Conservation (phyloP, 202 grass and related monocot species). For the Digitaria exilis region DNA sequence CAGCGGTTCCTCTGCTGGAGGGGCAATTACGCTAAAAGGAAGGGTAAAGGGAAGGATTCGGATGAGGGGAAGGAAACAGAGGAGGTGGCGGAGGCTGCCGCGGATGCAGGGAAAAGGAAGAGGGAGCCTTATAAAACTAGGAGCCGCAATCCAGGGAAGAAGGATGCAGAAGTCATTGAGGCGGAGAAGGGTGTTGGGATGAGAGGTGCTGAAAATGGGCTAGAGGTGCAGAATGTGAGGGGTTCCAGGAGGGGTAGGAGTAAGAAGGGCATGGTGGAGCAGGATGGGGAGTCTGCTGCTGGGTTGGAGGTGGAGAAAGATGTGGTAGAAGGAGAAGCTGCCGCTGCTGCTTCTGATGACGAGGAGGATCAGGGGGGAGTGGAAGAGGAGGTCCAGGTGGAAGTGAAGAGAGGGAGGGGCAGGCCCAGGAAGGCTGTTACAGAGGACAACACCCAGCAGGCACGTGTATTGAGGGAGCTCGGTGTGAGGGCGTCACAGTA, state of each 20-base stretch:
- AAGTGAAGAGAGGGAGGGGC: slow-evolving; percentile 44
- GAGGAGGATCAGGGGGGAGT: slow-evolving; percentile 15
- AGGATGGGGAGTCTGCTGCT: not conserved
- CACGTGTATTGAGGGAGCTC: slow-evolving; percentile 42
- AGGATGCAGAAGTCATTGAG: slow-evolving; percentile 19
- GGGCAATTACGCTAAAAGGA: slow-evolving; percentile 41
- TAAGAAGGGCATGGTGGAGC: slow-evolving; percentile 2
- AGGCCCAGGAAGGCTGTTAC: slow-evolving; percentile 51
- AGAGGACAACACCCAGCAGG: slow-evolving; percentile 41
- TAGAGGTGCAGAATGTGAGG: slow-evolving; percentile 4
- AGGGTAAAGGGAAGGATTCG: slow-evolving; percentile 26
- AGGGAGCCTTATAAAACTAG: slow-evolving; percentile 51
- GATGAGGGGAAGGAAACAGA: slow-evolving; percentile 39
- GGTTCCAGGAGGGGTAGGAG: slow-evolving; percentile 15
- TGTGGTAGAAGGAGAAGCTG: not conserved
- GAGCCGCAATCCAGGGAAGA: slow-evolving; percentile 22
- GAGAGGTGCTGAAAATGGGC: slow-evolving; percentile 5
- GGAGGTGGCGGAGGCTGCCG: slow-evolving; percentile 33
- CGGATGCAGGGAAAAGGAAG: slow-evolving; percentile 29
- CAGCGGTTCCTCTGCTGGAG: slow-evolving; percentile 80
- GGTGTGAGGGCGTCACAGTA: slow-evolving; percentile 54
- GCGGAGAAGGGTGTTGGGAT: slow-evolving; percentile 26
- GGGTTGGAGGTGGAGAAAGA: not conserved
- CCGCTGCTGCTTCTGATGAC: not conserved
- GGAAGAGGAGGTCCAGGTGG: slow-evolving; percentile 43